Conservation (phyloP, 345 rosid genomes). For the Turnera subulata region DNA sequence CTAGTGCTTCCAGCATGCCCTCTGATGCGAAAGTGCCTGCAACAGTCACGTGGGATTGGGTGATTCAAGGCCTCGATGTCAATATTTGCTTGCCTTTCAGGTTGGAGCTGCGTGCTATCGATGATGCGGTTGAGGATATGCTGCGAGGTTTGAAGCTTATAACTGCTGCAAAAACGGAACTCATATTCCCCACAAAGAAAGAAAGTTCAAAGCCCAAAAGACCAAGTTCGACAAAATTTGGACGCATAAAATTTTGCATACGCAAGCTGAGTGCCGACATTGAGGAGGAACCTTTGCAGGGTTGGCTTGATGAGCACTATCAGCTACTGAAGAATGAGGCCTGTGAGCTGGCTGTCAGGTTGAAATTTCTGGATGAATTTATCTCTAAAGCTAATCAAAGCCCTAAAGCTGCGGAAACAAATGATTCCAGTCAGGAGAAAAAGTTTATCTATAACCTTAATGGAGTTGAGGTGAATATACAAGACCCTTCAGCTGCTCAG, state of each 20-base stretch:
- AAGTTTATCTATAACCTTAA: conserved; percentile 33
- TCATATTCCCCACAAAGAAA: conserved; percentile 51
- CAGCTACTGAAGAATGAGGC: conserved; percentile 80
- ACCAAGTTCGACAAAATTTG: conserved; percentile 62
- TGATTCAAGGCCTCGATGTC: conserved; percentile 85
- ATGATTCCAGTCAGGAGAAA: conserved; percentile 46
- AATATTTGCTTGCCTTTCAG: conserved; percentile 86
- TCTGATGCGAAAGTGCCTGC: conserved; percentile 46
- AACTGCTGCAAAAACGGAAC: conserved; percentile 56
- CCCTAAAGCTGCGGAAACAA: conserved; percentile 48
- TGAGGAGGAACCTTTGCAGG: conserved; percentile 95
- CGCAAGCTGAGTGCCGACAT: conserved; percentile 79
- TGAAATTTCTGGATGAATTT: conserved; percentile 73
- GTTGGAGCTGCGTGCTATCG: conserved; percentile 91
- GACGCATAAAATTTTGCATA: conserved; percentile 66
- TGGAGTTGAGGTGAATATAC: conserved; percentile 58
- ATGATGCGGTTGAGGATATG: conserved; percentile 95
- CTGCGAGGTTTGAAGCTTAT: conserved; percentile 78
- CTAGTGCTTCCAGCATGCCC: conserved; percentile 47
- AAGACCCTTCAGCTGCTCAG: conserved; percentile 49
- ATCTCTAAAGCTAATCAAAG: conserved; percentile 36
- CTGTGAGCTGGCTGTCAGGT: conserved; percentile 80
- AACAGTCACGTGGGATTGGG: conserved; percentile 66
- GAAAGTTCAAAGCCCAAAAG: conserved; percentile 68
- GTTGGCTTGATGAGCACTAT: conserved; percentile 98